Conservation (phyloP, 1,139 yeast species). For the Debaryomyces psychrophilus region DNA sequence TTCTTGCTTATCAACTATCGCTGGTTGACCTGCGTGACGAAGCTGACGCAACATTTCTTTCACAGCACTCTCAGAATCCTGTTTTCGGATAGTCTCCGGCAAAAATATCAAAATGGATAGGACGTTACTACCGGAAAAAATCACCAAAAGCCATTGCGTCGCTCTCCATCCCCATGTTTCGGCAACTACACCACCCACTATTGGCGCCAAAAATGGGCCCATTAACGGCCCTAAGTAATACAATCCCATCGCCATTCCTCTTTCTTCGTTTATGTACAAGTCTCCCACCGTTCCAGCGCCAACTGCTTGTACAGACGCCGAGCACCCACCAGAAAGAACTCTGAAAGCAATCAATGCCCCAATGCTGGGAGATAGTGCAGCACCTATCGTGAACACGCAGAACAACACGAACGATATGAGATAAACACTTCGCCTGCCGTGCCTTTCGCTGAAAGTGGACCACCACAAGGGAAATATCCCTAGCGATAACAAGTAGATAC, state of each 20-base stretch:
- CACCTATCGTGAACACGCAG: constrained; percentile 69
- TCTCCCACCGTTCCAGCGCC: constrained; percentile 91
- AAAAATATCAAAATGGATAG: constrained; percentile 54
- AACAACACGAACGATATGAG: constrained; percentile 66
- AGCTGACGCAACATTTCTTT: constrained; percentile 38
- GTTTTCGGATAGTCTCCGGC: constrained; percentile 75
- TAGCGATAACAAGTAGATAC: constrained; percentile 69
- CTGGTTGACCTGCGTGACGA: constrained; percentile 16
- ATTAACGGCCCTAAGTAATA: constrained; percentile 80
- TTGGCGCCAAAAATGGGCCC: constrained; percentile 83
- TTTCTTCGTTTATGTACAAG: constrained; percentile 62
- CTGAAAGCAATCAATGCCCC: constrained; percentile 68
- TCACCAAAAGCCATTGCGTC: constrained; percentile 83
- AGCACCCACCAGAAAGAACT: constrained; percentile 75
- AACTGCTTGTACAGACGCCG: constrained; percentile 85
- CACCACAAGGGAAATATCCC: constrained; percentile 91
- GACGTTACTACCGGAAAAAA: constrained; percentile 60
- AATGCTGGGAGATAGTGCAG: constrained; percentile 67
- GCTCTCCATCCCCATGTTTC: constrained; percentile 85
- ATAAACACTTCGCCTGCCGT: constrained; percentile 77
- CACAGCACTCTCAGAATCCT: constrained; percentile 54
- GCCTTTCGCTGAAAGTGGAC: constrained; percentile 75
- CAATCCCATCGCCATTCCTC: constrained; percentile 82
- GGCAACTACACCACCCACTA: constrained; percentile 77
- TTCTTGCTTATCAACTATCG: not conserved